Conservation (phyloP, 2,329 filamentous ascomycete genomes). For the Talaromyces sp. region DNA sequence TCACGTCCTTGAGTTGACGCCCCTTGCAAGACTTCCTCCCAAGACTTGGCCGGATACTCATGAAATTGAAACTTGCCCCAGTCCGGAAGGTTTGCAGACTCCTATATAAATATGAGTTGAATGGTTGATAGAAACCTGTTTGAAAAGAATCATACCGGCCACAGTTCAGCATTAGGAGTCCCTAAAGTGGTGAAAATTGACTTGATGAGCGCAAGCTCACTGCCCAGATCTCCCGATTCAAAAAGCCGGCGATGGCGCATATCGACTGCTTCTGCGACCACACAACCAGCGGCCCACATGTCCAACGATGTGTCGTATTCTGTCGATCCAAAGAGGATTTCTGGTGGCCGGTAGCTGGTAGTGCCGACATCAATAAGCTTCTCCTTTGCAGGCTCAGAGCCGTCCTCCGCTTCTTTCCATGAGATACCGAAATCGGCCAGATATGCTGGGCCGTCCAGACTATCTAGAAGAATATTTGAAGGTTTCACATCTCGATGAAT, state of each 20-base stretch:
- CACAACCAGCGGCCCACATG: slow-evolving; percentile 83
- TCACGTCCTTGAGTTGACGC: slow-evolving; percentile 58
- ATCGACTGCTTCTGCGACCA: slow-evolving; percentile 71
- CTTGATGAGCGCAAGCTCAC: slow-evolving; percentile 82
- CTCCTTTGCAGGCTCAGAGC: slow-evolving; percentile 58
- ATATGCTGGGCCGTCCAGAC: slow-evolving; percentile 66
- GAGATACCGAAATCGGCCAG: slow-evolving; percentile 91
- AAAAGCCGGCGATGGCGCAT: slow-evolving; percentile 63
- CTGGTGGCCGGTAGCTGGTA: slow-evolving; percentile 83
- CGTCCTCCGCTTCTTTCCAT: slow-evolving; percentile 62
- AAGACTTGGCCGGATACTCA: slow-evolving; percentile 63
- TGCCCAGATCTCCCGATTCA: slow-evolving; percentile 83
- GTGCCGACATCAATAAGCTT: slow-evolving; percentile 95
- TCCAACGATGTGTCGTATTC: slow-evolving; percentile 71
- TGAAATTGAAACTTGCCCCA: slow-evolving; percentile 84
- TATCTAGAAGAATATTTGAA: slow-evolving; percentile 73
- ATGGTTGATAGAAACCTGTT: neutral
- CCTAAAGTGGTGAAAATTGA: slow-evolving; percentile 91
- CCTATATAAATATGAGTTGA: slow-evolving; percentile 25
- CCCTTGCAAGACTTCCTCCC: slow-evolving; percentile 66
- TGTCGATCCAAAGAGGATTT: slow-evolving; percentile 79
- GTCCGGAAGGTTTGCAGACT: slow-evolving; percentile 61
- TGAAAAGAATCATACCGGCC: slow-evolving; percentile 62
- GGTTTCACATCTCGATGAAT: slow-evolving; percentile 95
- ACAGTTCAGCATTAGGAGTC: slow-evolving; percentile 72